Percentiles rank a stretch among this genome's conserved stretches.
These are phyloP conservation scores for Naganishia sp. DNA, from an alignment of 1,284 basidiomycete species.

Conservation along the genomic window DNA sequence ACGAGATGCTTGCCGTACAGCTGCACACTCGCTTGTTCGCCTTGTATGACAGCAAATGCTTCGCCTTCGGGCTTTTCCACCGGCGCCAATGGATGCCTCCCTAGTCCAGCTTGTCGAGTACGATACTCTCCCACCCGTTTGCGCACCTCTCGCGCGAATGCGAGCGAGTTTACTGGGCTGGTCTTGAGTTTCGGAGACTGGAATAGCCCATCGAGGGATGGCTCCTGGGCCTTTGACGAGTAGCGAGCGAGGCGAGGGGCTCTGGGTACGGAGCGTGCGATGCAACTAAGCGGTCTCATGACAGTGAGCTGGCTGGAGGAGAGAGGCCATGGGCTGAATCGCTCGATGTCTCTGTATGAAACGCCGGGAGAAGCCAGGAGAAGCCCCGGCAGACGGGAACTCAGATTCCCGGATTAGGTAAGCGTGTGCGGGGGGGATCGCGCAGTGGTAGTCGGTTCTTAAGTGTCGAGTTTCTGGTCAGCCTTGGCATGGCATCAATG, in stretches of 20 bases:
- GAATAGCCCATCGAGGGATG: slow-evolving; percentile 21
- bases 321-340: neutral
- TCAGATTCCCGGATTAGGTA: slow-evolving; percentile 25
- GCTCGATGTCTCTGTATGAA: slow-evolving; percentile 15
- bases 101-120: neutral
- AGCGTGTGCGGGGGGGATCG: neutral
- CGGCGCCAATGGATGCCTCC: slow-evolving; percentile 13
- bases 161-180: neutral
- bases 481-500: neutral
- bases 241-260: neutral
- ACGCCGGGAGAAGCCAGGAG: slow-evolving; percentile 6
- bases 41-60: neutral
- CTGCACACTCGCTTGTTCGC: neutral
- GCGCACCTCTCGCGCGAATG: slow-evolving; percentile 15
- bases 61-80: neutral
- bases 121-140: slow-evolving; percentile 15
- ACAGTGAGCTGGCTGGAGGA: neutral
- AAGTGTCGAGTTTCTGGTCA: no score
- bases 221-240: neutral
- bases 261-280: neutral
- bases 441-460: neutral
- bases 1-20: neutral
- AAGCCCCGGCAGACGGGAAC: neutral
- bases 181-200: slow-evolving; percentile 22
- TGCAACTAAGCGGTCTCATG: slow-evolving; percentile 1